A percentile compares a stretch with the other conserved stretches of the same genome.
Evolutionary conservation across 805 yeast genomes (phyloP).

Genomic region (Lipomyces orientalis): DNA sequence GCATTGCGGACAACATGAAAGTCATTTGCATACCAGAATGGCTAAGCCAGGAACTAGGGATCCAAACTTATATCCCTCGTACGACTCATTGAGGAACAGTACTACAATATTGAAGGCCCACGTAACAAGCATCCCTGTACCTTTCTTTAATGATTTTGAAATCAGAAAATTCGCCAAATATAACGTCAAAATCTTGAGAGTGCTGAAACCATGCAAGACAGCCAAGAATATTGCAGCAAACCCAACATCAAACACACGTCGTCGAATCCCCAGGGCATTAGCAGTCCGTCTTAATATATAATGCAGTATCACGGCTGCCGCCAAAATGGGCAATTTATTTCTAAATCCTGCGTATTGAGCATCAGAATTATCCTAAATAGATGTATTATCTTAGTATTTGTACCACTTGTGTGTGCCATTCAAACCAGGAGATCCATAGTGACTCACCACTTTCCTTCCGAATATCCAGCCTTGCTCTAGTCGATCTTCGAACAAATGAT

Average conservation of each 20-base stretch:
- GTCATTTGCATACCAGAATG: slow-evolving; percentile 45
- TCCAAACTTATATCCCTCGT: slow-evolving; percentile 60
- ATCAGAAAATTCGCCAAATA: slow-evolving; percentile 59
- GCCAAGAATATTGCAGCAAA: slow-evolving; percentile 73
- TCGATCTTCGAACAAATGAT: slow-evolving; percentile 62
- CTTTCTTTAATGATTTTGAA: slow-evolving; percentile 44
- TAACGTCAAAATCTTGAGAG: slow-evolving; percentile 65
- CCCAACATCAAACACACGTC: slow-evolving; percentile 69
- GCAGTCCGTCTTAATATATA: slow-evolving; percentile 52
- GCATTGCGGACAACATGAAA: not conserved
- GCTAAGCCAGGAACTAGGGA: slow-evolving; percentile 50
- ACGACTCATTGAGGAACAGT: slow-evolving; percentile 76
- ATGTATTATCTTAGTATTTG: not conserved
- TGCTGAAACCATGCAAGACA: slow-evolving; percentile 81
- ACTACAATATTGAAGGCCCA: slow-evolving; percentile 86
- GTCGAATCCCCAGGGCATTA: slow-evolving; percentile 40
- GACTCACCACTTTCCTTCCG: slow-evolving; percentile 71
- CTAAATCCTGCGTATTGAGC: slow-evolving; percentile 86
- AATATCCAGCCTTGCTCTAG: slow-evolving; percentile 86
- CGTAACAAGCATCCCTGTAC: slow-evolving; percentile 44
- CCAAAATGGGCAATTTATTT: slow-evolving; percentile 70
- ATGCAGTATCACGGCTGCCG: slow-evolving; percentile 63
- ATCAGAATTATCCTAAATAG: slow-evolving; percentile 78
- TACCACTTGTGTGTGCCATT: not conserved
- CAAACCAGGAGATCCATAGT: not conserved